Evolutionary conservation across 139 green algal genomes (phyloP).

Genomic region (Asterochloris sp.): DNA sequence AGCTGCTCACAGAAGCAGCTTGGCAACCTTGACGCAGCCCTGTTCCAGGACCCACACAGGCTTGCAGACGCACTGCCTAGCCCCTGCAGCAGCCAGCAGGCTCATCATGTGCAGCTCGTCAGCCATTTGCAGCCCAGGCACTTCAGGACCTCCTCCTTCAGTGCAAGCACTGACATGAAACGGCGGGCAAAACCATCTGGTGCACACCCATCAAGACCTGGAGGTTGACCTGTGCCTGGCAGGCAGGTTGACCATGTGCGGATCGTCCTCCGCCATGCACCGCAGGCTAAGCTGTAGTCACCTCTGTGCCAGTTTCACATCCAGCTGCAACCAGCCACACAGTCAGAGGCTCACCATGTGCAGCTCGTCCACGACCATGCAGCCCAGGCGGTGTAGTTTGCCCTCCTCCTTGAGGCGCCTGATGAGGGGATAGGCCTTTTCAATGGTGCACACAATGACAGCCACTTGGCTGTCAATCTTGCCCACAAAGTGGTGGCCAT

Average conservation of each 20-base stretch:
- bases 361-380: conserved; percentile 71
- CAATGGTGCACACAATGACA: conserved; percentile 81
- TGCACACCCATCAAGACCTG: background rate
- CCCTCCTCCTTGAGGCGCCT: conserved; percentile 42
- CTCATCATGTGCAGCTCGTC: background rate
- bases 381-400: conserved; percentile 14
- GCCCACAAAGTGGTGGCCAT: background rate
- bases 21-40: too few species aligned
- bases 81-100: too few species aligned
- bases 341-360: conserved; percentile 71
- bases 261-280: too few species aligned
- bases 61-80: too few species aligned
- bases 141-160: background rate
- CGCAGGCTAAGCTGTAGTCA: background rate
- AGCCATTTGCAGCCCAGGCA: background rate
- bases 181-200: background rate
- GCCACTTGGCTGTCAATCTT: conserved; percentile 24
- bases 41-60: too few species aligned
- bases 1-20: too few species aligned
- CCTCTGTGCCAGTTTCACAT: conserved; percentile 9
- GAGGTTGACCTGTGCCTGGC: too few species aligned
- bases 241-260: too few species aligned
- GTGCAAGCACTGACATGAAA: background rate
- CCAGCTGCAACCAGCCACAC: background rate
- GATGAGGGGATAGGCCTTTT: conserved; percentile 79